phyloP scores from a whole-genome alignment of 768 basidiomycete genomes.

The Mycena sanguinolenta region DNA sequence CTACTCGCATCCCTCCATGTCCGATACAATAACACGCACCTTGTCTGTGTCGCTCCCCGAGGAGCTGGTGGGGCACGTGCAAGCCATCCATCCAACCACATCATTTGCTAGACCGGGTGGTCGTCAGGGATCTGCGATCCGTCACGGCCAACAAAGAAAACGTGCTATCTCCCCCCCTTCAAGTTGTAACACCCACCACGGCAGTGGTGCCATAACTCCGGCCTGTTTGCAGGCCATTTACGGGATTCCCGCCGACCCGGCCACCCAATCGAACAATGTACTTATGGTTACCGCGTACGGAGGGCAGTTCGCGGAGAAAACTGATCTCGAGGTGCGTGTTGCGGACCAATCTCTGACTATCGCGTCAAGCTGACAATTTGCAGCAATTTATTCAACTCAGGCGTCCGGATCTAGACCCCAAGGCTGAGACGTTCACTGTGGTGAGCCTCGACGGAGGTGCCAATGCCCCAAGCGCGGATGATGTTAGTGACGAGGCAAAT shows the following conservation, averaged over 20 bases:
- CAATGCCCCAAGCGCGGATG: not conserved
- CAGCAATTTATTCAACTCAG: not conserved
- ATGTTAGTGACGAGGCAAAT: not conserved
- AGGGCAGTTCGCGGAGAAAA: not conserved
- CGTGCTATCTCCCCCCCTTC: not conserved
- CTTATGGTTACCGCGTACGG: conserved; percentile 18
- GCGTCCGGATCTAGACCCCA: conserved; percentile 5
- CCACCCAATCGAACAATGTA: conserved; percentile 10
- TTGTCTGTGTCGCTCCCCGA: not conserved
- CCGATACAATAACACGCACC: not conserved
- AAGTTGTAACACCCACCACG: not conserved
- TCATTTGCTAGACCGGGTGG: not conserved
- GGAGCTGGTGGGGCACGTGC: not conserved
- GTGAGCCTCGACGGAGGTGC: conserved; percentile 4
- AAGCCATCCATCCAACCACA: not conserved
- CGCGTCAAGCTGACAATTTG: not conserved
- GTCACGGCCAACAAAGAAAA: not conserved
- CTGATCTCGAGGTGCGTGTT: conserved; percentile 16
- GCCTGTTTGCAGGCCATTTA: conserved; percentile 19
- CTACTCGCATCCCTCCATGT: conserved; percentile 1
- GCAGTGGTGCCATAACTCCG: conserved; percentile 8
- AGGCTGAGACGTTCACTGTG: not conserved
- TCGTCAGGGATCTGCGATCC: not conserved
- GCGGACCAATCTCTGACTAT: not conserved
- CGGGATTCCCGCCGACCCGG: conserved; percentile 19